Conservation (phyloP, 768 basidiomycete genomes). For the Mycena haematopus region DNA sequence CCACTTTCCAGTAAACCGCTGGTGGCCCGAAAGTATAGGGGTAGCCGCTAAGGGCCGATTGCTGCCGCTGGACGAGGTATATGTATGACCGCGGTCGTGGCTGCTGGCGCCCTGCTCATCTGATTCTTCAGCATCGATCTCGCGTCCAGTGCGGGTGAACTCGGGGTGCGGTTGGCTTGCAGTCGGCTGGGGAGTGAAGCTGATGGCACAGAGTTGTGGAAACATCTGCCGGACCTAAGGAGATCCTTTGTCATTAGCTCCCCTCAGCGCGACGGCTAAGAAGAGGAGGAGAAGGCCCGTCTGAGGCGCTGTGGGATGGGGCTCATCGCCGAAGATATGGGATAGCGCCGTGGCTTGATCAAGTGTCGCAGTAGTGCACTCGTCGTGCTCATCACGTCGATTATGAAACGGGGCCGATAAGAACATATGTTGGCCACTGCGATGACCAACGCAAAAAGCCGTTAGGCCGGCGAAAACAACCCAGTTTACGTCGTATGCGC, state of each 20-base stretch:
- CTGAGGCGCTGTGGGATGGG: neutral
- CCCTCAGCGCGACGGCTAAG: neutral
- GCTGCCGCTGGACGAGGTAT: neutral
- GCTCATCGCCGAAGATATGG: neutral
- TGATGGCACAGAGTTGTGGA: neutral
- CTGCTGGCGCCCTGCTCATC: neutral
- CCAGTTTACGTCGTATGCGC: conserved; percentile 13
- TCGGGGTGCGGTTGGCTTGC: neutral
- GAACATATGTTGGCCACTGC: conserved; percentile 5
- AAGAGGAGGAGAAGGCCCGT: neutral
- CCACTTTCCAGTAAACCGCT: conserved; percentile 9
- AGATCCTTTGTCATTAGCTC: neutral
- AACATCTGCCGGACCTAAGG: neutral
- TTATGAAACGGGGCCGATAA: conserved; percentile 10
- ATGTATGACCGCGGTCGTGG: neutral
- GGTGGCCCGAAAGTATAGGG: neutral
- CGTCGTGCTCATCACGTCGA: conserved; percentile 1
- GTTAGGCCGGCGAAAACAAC: conserved; percentile 3
- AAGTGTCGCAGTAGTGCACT: too few species aligned
- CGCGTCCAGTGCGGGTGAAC: neutral
- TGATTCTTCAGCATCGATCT: neutral
- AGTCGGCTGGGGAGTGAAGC: neutral
- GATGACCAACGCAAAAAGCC: conserved; percentile 1
- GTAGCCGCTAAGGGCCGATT: neutral
- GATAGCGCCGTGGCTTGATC: neutral